Evolutionary conservation across 768 basidiomycete genomes (phyloP), one percentile per base, ranked within the genome.

Genomic region (Clathrus columnatus): DNA sequence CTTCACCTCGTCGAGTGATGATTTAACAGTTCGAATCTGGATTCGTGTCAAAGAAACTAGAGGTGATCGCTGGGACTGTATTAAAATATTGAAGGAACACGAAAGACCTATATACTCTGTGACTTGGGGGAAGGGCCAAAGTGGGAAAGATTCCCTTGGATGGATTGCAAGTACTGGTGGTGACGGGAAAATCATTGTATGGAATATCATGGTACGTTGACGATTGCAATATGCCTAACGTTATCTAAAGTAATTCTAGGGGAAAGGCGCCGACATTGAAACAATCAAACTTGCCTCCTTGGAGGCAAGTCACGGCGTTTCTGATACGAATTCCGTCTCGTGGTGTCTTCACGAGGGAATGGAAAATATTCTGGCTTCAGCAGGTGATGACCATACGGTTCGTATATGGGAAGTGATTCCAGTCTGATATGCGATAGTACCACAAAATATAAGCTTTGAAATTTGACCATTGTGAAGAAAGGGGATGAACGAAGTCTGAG

Each of bases 1-100:
- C 65, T 78, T 99, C 27, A 93, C 91, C 0, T 90, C 87, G 18
- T 85, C 83, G 0, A 92, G 91, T 2, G 95, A 96, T 61, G 87
- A 90, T 64, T 77, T 77, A 50, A 88, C 86, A 1, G 79, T 97
- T 45, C 78, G 87, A 46, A 80, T 97, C 49, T 98, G 94, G 94
- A 78, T 80, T 62, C 79, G 89, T 7, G 65, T 78, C 4, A 60
- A 58, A 14, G 59, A 62, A 11, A 45, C 54, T 16, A 58, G 57
- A 51, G 60, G 61, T 2, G 75, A 80, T 56, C 73, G 76, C 60
- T 90, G 85, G 81, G 79, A 82, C 53, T 80, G 75, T 54, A 77
- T 81, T 0, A 68, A 78, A 10, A 72, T 80, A 20, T 67, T 92
- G 1, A 70, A 75, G 30, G 83, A 80, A 0, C 88, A 91, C 58